Base-by-base conservation (phyloP, 306 rosid genomes). In the Casuarina glauca region DNA sequence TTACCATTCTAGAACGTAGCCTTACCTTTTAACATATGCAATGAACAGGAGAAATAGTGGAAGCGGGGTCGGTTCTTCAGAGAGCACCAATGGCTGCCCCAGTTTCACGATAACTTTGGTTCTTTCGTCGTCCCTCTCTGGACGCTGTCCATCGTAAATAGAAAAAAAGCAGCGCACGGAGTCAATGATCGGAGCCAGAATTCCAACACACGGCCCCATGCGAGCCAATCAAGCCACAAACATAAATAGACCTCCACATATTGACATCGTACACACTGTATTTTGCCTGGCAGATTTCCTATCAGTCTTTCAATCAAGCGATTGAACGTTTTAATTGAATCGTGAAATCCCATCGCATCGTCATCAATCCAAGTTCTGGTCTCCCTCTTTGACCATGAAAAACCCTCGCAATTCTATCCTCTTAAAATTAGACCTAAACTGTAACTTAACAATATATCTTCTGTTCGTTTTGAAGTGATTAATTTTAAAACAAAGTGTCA, bases 181-280 rank as follows among this genome's bases (percentile, higher is more conserved):
- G 77, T 79, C 88, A 86, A 67, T 74, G 66, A 76, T 85, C 78
- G 64, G 85, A 88, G 70, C 72, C 76, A 57, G 68, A 79, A 77
- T 61, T 78, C 87, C 74, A 82, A 64, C 86, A 81, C 17, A 17
- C 61, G 89, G 88, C 71, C 90, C 88, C 88, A 76, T 74, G 73
- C 78, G 70, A 67, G 89, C 77, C 71, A 53, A 72, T 75, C 80
- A 70, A 53, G 78, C 53, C 82, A 75, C 75, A 48, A 69, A 72
- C 79, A 3, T 44, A 44, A 4, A 3, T 44, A 44, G 5, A 44
- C 8, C 8, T 5, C 7, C 8, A 45, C 9, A 45, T 5, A 45
- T 45, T 5, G 32, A 26, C 32, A 26, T 26, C 49, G 17, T 48
- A 12, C 49, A 9, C 66, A 72, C 67, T 72, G 81, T 74, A 79